Evolutionary conservation across 192 early-diverging fungal species (phyloP), one percentile per base, ranked within the genome.

Genomic region (Lunasporangiospora selenospora): DNA sequence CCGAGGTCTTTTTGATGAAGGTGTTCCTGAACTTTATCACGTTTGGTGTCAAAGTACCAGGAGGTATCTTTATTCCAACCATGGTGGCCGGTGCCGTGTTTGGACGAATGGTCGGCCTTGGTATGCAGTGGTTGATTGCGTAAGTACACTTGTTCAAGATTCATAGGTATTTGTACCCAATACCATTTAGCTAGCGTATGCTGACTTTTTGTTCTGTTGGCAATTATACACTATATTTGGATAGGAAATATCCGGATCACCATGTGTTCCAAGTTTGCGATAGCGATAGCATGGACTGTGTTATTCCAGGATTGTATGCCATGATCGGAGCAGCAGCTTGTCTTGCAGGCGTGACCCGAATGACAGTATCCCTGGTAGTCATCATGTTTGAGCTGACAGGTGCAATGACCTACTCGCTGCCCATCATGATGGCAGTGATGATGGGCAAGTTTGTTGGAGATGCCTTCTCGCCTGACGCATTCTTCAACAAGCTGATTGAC

Each of bases 301-400:
- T 93, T 41, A 93, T 90, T 5, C 90, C 92, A 21, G 93, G 92
- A 24, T 83, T 90, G 29, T 89, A 91, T 59, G 96, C 92, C 5
- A 82, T 93, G 56, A 85, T 95, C 9, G 93, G 90, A 9, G 95
- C 95, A 49, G 95, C 95, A 3, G 77, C 89, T 27, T 89, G 81
- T 57, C 79, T 96, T 19, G 81, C 89, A 27, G 85, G 94, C 18
- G 88, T 94, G 11, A 96, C 94, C 29, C 85, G 95, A 7, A 94
- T 96, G 85, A 96, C 92, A 0, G 93, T 95, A 2, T 91, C 93
- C 4, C 69, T 94, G 0, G 91, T 97, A 3, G 96, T 99, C 10
- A 92, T 99, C 38, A 97, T 99, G 96, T 99, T 99, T 79, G 98
- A 99, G 78, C 83, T 99, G 27, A 99, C 96, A 13, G 98, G 96